Base-by-base conservation (phyloP, 495 filamentous ascomycete species). In the Daldinia bambusicola region DNA sequence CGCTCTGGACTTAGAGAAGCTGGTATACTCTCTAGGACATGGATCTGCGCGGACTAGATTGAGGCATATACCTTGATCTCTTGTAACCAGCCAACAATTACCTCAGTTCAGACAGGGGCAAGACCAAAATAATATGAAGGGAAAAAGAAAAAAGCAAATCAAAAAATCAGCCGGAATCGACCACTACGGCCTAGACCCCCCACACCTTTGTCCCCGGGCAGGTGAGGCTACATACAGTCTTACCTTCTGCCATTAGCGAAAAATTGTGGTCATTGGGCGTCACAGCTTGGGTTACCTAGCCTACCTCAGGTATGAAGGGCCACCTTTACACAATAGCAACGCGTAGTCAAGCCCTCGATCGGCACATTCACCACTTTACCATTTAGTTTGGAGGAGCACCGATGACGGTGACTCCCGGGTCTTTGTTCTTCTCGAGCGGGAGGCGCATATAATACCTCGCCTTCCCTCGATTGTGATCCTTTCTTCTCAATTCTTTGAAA, bases 191-290 rank as follows among this genome's bases (percentile, higher is more conserved):
- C 61, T 58, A 45, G 40, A 48, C 56, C 61, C 65, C 70, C 70
- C 70, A 68, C 70, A 69, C 66, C 36, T 51, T 18, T 66, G 61
- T 57, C 34, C 65, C 48, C 50, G 22, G 56, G 55, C 37, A 61
- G 61, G 52, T 48, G 66, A 73, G 70, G 70, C 70, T 73, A 61
- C 70, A 53, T 73, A 59, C 66, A 62, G 61, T 41, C 66, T 64
- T 69, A 52, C 56, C 61, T 62, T 55, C 34, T 58, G 0, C 14
- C 34, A 69, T 73, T 73, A 73, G 65, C 26, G 66, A 69, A 73
- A 34, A 32, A 69, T 69, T 73, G 65, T 69, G 62, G 70, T 73
- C 66, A 73, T 69, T 41, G 32, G 61, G 41, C 34, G 56, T 61
- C 61, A 69, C 48, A 51, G 31, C 65, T 62, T 5, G 57, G 41